Evolutionary conservation across 2,329 filamentous ascomycete genomes (phyloP).

Genomic region (Amesomyces nigricolor): DNA sequence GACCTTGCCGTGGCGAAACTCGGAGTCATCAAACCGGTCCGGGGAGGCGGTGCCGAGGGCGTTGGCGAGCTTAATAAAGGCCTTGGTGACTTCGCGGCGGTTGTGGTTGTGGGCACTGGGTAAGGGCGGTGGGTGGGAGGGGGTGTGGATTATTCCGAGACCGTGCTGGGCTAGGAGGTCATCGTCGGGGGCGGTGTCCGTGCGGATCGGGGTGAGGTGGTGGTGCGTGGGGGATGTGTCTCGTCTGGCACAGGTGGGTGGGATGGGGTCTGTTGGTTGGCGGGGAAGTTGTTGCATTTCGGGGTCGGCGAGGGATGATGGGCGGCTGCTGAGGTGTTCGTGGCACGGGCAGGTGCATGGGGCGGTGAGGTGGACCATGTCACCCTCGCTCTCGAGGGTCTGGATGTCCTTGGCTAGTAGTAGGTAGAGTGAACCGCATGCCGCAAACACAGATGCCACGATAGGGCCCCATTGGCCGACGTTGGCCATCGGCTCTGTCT

Average conservation of each 20-base stretch:
- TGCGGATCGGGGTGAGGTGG: neutral
- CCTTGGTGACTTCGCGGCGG: constrained; percentile 37
- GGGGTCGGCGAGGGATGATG: neutral
- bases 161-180: neutral
- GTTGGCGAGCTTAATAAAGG: constrained; percentile 39
- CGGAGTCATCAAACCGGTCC: constrained; percentile 44
- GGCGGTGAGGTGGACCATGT: constrained; percentile 9
- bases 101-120: neutral
- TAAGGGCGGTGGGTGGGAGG: constrained; percentile 1
- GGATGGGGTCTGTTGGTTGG: neutral
- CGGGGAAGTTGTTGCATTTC: neutral
- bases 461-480: constrained; percentile 59
- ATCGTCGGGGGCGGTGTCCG: neutral
- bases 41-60: constrained; percentile 44
- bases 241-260: neutral
- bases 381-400: constrained; percentile 10
- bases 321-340: constrained; percentile 2
- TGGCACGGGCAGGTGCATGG: constrained; percentile 26
- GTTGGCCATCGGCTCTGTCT: constrained; percentile 57
- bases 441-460: constrained; percentile 52
- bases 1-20: constrained; percentile 42
- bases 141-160: constrained; percentile 2
- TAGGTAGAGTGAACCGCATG: constrained; percentile 54
- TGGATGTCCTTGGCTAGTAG: constrained; percentile 37
- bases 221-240: neutral